These are phyloP conservation scores for Xylaria sp. DNA, from an alignment of 2,329 filamentous ascomycete genomes.

Conservation along the genomic window DNA sequence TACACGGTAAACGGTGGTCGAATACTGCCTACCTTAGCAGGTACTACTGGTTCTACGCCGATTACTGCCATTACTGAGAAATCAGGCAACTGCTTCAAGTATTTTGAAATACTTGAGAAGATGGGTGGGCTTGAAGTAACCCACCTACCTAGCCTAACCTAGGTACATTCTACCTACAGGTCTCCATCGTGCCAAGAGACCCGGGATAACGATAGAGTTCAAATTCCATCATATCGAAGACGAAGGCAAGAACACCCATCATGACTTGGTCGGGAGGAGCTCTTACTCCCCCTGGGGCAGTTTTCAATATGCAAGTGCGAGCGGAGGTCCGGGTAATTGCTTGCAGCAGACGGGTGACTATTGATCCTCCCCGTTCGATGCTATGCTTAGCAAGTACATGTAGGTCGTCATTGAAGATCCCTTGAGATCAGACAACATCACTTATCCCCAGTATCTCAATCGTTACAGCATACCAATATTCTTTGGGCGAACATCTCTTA, in stretches of 20 bases:
- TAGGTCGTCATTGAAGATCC: not conserved
- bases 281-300: not conserved
- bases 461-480: slow-evolving; percentile 19
- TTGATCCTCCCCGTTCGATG: not conserved
- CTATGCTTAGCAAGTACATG: not conserved
- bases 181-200: not conserved
- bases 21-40: not conserved
- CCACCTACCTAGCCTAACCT: not conserved
- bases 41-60: not conserved
- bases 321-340: not conserved
- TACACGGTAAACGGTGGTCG: slow-evolving; percentile 1
- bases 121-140: not conserved
- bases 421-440: not conserved
- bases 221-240: not conserved
- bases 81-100: not conserved
- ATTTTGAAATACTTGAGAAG: not conserved
- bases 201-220: not conserved
- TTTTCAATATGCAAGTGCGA: not conserved
- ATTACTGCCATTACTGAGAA: not conserved
- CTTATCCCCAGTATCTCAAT: slow-evolving; percentile 5
- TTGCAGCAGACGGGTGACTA: not conserved
- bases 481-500: slow-evolving; percentile 31
- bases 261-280: slow-evolving; percentile 15
- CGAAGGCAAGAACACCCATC: slow-evolving; percentile 13
- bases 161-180: not conserved